Evolutionary conservation across 345 rosid genomes (phyloP).

Genomic region (Cardamine chenopodiifolia): DNA sequence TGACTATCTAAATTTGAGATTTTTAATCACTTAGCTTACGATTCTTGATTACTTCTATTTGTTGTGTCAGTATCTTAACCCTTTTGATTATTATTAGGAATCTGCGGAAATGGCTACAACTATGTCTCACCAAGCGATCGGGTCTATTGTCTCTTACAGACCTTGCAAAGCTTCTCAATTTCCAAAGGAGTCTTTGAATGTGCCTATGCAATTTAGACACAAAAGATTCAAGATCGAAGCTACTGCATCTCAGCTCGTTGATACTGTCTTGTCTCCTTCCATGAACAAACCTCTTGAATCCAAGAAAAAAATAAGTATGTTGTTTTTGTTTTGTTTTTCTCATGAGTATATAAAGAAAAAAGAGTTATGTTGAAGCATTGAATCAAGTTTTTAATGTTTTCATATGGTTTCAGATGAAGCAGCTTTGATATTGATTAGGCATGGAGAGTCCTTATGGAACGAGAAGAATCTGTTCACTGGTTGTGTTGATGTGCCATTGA

Average conservation of each 20-base stretch:
- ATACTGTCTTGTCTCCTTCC: slow-evolving; percentile 61
- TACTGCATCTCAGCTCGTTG: slow-evolving; percentile 54
- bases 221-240: slow-evolving; percentile 52
- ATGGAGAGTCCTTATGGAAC: slow-evolving; percentile 99
- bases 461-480: slow-evolving; percentile 98
- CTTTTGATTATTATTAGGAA: background rate
- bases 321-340: background rate
- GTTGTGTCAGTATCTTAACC: background rate
- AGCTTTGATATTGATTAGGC: slow-evolving; percentile 85
- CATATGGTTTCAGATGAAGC: slow-evolving; percentile 59
- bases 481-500: slow-evolving; percentile 95
- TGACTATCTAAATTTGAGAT: background rate
- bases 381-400: background rate
- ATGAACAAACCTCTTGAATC: slow-evolving; percentile 45
- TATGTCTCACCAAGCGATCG: slow-evolving; percentile 62
- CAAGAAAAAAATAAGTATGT: slow-evolving; percentile 68
- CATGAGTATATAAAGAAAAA: background rate
- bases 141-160: slow-evolving; percentile 48
- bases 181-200: slow-evolving; percentile 43
- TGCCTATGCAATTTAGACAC: slow-evolving; percentile 41
- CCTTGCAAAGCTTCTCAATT: slow-evolving; percentile 39
- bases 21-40: slow-evolving; percentile 11
- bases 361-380: background rate
- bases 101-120: slow-evolving; percentile 55
- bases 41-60: background rate